A percentile compares a stretch with the other conserved stretches of the same genome.
Evolutionary conservation across 495 filamentous ascomycete species (phyloP).

Genomic region (Podospora sp.): DNA sequence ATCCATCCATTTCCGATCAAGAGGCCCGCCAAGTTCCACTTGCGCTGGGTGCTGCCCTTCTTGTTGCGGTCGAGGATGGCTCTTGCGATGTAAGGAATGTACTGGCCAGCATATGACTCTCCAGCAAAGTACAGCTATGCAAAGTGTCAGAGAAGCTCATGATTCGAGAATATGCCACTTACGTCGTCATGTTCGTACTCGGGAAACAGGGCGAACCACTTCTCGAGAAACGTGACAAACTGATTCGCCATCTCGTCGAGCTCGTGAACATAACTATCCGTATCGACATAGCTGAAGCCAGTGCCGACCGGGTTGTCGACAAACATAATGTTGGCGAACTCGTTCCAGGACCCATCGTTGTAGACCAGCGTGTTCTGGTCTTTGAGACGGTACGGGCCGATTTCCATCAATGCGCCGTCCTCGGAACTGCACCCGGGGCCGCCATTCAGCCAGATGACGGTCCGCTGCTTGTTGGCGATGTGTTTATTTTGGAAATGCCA

Average conservation of each 20-base stretch:
- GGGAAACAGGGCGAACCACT: constrained; percentile 86
- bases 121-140: constrained; percentile 86
- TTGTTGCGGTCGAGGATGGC: constrained; percentile 85
- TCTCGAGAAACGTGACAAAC: constrained; percentile 85
- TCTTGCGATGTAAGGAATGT: constrained; percentile 94
- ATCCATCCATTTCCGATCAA: constrained; percentile 98
- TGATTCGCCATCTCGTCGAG: constrained; percentile 87
- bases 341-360: constrained; percentile 93
- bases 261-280: constrained; percentile 80
- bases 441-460: constrained; percentile 96
- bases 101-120: constrained; percentile 95
- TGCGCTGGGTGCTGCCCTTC: constrained; percentile 35
- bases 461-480: constrained; percentile 88
- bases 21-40: constrained; percentile 84
- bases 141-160: constrained; percentile 34
- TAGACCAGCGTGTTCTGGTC: constrained; percentile 71
- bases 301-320: constrained; percentile 97
- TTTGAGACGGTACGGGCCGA: constrained; percentile 88
- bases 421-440: constrained; percentile 96
- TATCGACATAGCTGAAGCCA: constrained; percentile 92
- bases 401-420: constrained; percentile 97
- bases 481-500: constrained; percentile 97
- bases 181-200: constrained; percentile 94
- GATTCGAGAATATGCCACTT: constrained; percentile 39
- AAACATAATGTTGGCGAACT: constrained; percentile 95